phyloP scores from a whole-genome alignment of 2,329 filamentous ascomycete species.

The Curvularia sp. region DNA sequence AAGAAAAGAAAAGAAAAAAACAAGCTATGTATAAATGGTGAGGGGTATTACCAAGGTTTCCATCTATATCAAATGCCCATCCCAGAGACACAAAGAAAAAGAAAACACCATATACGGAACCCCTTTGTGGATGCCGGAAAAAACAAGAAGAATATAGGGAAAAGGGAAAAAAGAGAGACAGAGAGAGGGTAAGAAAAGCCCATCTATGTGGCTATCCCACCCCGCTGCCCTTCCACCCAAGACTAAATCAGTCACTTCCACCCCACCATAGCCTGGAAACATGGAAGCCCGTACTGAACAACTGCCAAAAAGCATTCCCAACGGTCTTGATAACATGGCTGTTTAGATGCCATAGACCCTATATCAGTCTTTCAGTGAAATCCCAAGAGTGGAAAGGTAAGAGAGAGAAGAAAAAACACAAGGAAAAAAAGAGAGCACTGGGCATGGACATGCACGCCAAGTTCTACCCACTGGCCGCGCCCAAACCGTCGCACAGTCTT shows the following conservation, averaged over 20 bases:
- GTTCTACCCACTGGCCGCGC: constrained; percentile 47
- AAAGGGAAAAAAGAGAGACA: neutral
- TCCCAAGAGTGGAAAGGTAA: neutral
- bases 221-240: no score
- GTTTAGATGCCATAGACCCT: neutral
- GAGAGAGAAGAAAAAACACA: neutral
- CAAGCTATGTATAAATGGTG: neutral
- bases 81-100: constrained; percentile 12
- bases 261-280: constrained; percentile 19
- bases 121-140: neutral
- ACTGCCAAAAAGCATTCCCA: neutral
- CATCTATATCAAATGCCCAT: constrained; percentile 16
- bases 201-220: neutral
- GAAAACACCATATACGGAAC: constrained; percentile 2
- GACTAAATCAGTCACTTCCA: no score
- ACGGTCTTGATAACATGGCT: neutral
- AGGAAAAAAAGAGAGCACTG: neutral
- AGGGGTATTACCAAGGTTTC: constrained; percentile 26
- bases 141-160: neutral
- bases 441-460: neutral
- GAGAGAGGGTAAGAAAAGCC: neutral
- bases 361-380: neutral
- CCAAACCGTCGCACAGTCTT: constrained; percentile 64
- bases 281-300: constrained; percentile 15
- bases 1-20: neutral